Conservation (phyloP, 306 rosid genomes). For the Rosa persica region DNA sequence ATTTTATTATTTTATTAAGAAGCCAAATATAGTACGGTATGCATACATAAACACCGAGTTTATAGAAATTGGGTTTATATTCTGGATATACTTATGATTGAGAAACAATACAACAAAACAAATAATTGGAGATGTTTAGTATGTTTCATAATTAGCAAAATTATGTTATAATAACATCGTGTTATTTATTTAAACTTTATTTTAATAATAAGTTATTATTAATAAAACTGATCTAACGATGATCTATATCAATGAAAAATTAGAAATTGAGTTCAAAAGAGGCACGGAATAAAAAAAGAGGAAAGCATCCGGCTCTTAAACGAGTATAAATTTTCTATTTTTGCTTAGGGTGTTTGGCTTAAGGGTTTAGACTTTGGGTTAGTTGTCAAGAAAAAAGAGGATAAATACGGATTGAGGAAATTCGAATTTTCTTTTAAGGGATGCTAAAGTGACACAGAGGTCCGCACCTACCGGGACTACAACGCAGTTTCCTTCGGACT, state of each 20-base stretch:
- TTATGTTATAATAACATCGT: too few relatives aligned
- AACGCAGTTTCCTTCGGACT: neutral
- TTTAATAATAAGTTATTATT: too few relatives aligned
- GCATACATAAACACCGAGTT: neutral
- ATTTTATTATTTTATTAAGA: too few relatives aligned
- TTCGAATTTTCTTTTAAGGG: neutral
- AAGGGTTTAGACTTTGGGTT: neutral
- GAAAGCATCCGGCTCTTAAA: neutral
- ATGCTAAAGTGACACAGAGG: neutral
- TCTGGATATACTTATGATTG: neutral
- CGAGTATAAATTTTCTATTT: neutral
- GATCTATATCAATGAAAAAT: neutral
- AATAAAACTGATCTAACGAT: neutral
- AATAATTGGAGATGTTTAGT: too few relatives aligned
- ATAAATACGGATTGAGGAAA: neutral
- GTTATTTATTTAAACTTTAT: neutral
- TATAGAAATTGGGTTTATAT: neutral
- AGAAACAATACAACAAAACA: neutral
- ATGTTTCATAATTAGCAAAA: too few relatives aligned
- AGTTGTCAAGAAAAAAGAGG: neutral
- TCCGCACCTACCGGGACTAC: conserved; percentile 2
- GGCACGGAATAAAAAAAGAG: neutral
- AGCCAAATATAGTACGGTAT: neutral
- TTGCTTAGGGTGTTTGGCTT: neutral
- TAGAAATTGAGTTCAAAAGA: too few relatives aligned